These are phyloP conservation scores for Solanum virginianum DNA, from an alignment of 257 asterid genomes.

Conservation along the genomic window DNA sequence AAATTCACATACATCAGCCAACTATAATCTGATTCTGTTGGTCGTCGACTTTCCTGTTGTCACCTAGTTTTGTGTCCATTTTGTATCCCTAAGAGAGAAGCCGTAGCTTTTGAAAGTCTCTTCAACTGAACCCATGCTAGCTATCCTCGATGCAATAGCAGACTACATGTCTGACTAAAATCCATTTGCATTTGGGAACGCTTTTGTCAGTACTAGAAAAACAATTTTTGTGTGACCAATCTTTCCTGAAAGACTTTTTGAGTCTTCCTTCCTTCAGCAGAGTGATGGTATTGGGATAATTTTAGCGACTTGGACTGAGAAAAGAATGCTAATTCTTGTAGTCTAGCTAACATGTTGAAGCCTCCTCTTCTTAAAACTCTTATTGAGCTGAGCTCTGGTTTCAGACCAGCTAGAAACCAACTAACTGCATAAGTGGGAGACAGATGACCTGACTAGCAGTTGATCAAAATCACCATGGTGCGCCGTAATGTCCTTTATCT, in stretches of 20 bases:
- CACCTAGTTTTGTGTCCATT: background rate
- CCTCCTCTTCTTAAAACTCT: background rate
- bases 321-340: background rate
- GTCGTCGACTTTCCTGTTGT: background rate
- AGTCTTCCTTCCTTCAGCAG: background rate
- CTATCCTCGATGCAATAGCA: background rate
- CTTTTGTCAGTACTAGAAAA: background rate
- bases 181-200: background rate
- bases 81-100: background rate
- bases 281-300: background rate
- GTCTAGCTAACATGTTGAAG: background rate
- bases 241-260: background rate
- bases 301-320: background rate
- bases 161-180: background rate
- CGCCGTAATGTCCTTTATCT: background rate
- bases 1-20: background rate
- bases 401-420: background rate
- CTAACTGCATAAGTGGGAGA: background rate
- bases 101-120: background rate
- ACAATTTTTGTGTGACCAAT: background rate
- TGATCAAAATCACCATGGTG: background rate
- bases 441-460: background rate
- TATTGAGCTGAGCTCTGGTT: background rate
- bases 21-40: background rate
- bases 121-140: background rate